Evolutionary conservation across 257 asterid species (phyloP).

Genomic region (Solanum chilense): DNA sequence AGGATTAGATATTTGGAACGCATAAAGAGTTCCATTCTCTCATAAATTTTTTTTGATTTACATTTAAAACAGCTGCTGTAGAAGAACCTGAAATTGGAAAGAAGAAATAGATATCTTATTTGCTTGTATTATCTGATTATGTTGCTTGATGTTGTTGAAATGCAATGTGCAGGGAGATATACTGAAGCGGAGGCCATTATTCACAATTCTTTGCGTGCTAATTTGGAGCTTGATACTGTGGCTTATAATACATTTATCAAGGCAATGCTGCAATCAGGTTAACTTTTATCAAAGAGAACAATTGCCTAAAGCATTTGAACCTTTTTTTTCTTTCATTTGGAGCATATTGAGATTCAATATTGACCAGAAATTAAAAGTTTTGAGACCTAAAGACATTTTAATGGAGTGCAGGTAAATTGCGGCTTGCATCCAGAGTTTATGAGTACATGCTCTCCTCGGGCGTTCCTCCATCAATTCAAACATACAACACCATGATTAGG

Average conservation of each 20-base stretch:
- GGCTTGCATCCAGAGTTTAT: conserved; percentile 50
- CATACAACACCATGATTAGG: conserved; percentile 96
- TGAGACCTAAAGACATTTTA: neutral
- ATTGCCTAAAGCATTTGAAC: neutral
- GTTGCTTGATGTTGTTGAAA: neutral
- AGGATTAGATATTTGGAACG: neutral
- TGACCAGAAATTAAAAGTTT: neutral
- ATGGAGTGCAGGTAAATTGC: conserved; percentile 59
- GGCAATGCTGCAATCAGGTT: conserved; percentile 87
- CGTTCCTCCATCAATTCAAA: conserved; percentile 65
- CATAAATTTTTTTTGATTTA: neutral
- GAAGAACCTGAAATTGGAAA: neutral
- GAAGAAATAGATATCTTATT: neutral
- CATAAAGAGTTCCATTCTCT: neutral
- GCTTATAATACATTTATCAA: conserved; percentile 89
- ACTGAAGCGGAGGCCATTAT: conserved; percentile 48
- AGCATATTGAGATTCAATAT: conserved; percentile 10
- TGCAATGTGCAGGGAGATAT: conserved; percentile 48
- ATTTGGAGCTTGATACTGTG: conserved; percentile 80
- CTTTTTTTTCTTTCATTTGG: neutral
- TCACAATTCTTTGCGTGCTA: conserved; percentile 34
- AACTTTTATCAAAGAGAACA: neutral
- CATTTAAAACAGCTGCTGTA: neutral
- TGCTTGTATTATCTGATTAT: neutral
- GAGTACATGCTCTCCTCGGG: conserved; percentile 60